A percentile compares a stretch with the other conserved stretches of the same genome.
Evolutionary conservation across 257 asterid genomes (phyloP).

Genomic region (Solanum appendiculatum): DNA sequence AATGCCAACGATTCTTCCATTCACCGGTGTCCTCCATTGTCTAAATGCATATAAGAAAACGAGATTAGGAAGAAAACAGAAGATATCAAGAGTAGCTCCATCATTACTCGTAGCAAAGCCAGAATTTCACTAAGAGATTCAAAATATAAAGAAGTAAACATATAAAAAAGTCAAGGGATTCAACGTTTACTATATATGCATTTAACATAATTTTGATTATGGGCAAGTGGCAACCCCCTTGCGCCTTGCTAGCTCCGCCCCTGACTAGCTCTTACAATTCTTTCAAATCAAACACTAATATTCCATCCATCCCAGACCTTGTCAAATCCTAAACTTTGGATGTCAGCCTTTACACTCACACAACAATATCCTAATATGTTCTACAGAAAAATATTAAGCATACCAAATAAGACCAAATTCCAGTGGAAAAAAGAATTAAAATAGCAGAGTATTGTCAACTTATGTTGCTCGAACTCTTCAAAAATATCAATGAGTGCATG

Average conservation of each 20-base stretch:
- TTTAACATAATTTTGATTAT: background rate
- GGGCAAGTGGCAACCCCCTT: background rate
- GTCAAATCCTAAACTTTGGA: no score
- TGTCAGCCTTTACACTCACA: background rate
- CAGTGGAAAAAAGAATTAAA: background rate
- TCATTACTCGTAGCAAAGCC: fast-evolving
- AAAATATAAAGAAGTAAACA: background rate
- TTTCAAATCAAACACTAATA: background rate
- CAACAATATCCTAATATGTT: background rate
- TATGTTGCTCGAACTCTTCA: background rate
- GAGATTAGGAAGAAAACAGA: constrained; percentile 1
- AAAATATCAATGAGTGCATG: no score
- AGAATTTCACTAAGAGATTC: background rate
- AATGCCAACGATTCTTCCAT: constrained; percentile 70
- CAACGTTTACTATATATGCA: background rate
- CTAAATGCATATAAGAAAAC: constrained; percentile 20
- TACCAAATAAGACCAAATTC: background rate
- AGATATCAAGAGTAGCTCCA: background rate
- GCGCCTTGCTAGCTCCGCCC: background rate
- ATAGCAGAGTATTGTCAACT: background rate
- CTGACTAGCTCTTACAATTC: background rate
- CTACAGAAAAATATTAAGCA: background rate
- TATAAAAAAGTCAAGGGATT: background rate
- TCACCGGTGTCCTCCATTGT: constrained; percentile 35
- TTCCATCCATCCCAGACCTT: background rate